phyloP scores from a whole-genome alignment of 305 asterid species.

The Ilex paraguariensis region DNA sequence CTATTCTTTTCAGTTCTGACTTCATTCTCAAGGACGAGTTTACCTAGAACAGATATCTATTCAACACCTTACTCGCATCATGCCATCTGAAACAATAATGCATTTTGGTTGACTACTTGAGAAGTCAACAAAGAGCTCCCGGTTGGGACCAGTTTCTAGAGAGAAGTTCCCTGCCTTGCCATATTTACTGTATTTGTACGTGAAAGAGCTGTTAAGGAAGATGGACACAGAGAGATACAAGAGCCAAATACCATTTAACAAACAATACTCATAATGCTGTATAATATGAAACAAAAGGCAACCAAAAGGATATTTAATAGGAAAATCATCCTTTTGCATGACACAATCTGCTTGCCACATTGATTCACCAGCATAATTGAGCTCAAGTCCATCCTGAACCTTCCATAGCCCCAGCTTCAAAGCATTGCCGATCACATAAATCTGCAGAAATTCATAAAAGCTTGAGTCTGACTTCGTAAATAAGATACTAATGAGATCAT shows the following conservation, averaged over 20 bases:
- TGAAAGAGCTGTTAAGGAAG: conserved; percentile 51
- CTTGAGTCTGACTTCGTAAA: conserved; percentile 13
- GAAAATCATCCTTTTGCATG: conserved; percentile 71
- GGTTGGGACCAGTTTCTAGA: conserved; percentile 67
- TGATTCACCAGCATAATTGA: conserved; percentile 70
- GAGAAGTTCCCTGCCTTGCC: conserved; percentile 41
- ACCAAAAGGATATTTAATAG: conserved; percentile 82
- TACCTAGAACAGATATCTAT: too few species aligned
- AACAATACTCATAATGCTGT: neutral
- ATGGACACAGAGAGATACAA: neutral
- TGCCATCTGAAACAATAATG: conserved; percentile 77
- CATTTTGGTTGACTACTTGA: conserved; percentile 57
- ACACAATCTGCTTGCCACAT: conserved; percentile 73
- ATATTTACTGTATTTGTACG: conserved; percentile 81
- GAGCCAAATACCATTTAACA: conserved; percentile 3
- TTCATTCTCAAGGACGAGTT: neutral
- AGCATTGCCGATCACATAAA: conserved; percentile 77
- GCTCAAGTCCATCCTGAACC: conserved; percentile 57
- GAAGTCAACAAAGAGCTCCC: conserved; percentile 64
- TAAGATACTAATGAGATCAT: neutral
- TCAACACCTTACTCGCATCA: conserved; percentile 77
- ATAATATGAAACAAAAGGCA: neutral
- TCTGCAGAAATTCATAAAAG: conserved; percentile 33
- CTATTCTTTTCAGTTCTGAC: conserved; percentile 6
- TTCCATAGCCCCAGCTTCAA: conserved; percentile 82